Base-by-base conservation (phyloP, 1,139 yeast genomes). In the Kodamaea fungicola region DNA sequence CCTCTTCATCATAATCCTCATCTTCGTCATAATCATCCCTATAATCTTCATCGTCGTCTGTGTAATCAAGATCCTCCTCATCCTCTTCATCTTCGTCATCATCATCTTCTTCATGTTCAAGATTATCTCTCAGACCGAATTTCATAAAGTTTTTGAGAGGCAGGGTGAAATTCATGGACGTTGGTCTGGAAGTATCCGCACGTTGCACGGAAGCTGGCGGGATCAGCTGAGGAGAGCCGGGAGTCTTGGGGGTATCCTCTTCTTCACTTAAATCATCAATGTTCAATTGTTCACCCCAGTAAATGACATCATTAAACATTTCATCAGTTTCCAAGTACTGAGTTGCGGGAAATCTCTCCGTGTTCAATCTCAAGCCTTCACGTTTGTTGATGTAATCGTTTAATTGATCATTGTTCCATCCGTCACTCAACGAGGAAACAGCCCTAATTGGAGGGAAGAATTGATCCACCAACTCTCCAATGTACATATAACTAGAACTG, bases 401-500 rank as follows among this genome's bases (percentile, higher is more conserved):
- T 41, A 63, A 61, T 46, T 67, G 73, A 31, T 57, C 51, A 37
- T 64, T 59, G 42, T 67, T 63, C 69, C 73, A 66, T 41, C 65
- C 64, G 4, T 64, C 42, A 35, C 61, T 66, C 42, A 60, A 53
- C 12, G 65, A 64, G 13, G 60, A 57, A 6, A 68, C 62, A 38
- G 59, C 61, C 31, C 61, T 68, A 22, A 83, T 84, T 0, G 97
- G 96, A 9, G 99, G 99, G 73, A 94, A 94, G 58, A 90, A 90
- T 59, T 92, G 97, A 61, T 94, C 99, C 9, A 94, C 97, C 43
- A 94, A 70, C 58, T 92, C 97, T 30, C 95, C 89, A 57, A 94
- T 92, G 47, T 81, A 83, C 38, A 94, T 78, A 57, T 94, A 94
- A 0, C 95, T 81, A 37, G 95, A 83, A 55, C 78, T 85, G 57